Conservation (phyloP, 306 rosid genomes). For the Argentina anserina region DNA sequence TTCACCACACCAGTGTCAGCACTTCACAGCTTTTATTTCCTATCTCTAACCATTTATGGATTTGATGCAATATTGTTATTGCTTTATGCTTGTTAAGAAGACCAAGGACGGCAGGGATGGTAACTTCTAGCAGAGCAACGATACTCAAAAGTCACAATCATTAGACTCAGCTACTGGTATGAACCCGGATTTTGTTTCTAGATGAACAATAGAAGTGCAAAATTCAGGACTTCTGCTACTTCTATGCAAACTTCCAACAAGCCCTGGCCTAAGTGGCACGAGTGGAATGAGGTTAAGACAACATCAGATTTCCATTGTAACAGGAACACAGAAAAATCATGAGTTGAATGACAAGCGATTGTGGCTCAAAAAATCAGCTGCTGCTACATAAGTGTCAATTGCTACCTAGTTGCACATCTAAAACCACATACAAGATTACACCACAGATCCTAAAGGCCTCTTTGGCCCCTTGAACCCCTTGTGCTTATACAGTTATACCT, state of each 20-base stretch:
- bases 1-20: no score
- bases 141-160: no score
- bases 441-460: conserved; percentile 19
- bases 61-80: no score
- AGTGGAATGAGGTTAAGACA: background rate
- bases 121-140: no score
- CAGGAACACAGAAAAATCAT: background rate
- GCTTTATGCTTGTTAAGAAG: no score
- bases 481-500: conserved; percentile 35
- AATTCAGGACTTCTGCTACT: background rate
- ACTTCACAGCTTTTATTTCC: no score
- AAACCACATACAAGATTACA: conserved; percentile 29
- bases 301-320: background rate
- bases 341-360: background rate
- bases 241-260: background rate
- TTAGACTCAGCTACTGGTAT: no score
- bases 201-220: no score
- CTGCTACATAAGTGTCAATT: conserved; percentile 39
- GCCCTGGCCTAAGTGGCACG: background rate
- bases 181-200: no score
- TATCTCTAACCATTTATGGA: no score
- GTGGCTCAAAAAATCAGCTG: conserved; percentile 10
- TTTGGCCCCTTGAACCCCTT: conserved; percentile 28
- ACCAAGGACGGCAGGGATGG: no score
- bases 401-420: conserved; percentile 49